Evolutionary conservation across 352 stramenopile species (phyloP).

Genomic region (Phytophthora pluvialis): DNA sequence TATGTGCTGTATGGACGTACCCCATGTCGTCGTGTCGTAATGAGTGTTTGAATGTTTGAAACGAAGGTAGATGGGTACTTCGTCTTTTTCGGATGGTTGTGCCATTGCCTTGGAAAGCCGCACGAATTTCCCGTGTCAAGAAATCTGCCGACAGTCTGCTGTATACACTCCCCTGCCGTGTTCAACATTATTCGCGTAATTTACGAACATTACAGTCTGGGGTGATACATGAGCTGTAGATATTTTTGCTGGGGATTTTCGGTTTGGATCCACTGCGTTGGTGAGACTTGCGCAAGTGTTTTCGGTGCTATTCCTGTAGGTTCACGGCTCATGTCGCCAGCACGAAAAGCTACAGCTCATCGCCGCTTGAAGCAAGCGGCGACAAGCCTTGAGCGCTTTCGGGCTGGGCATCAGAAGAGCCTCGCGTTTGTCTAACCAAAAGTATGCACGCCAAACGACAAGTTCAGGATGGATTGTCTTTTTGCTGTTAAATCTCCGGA

Average conservation of each 20-base stretch:
- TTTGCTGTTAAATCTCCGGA: slow-evolving; percentile 1
- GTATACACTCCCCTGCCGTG: not conserved
- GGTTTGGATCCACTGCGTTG: no score
- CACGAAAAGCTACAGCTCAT: not conserved
- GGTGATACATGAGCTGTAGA: not conserved
- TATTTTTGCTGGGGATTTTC: not conserved
- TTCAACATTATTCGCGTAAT: no score
- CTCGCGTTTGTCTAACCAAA: slow-evolving; percentile 4
- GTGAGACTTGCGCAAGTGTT: not conserved
- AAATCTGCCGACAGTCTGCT: not conserved
- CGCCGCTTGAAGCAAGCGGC: not conserved
- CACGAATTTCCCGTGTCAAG: not conserved
- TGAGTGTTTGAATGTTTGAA: slow-evolving; percentile 23
- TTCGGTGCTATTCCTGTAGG: slow-evolving; percentile 1
- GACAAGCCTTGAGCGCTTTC: not conserved
- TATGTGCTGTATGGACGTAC: not conserved
- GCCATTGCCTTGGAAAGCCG: slow-evolving; percentile 4
- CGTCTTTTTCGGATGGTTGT: slow-evolving; percentile 1
- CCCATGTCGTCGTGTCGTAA: not conserved
- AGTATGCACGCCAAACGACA: slow-evolving; percentile 5
- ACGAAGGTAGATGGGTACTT: slow-evolving; percentile 9
- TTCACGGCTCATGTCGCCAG: slow-evolving; percentile 1
- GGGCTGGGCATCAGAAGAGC: slow-evolving; percentile 10
- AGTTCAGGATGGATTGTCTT: not conserved
- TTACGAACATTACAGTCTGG: no score